Base-by-base conservation (phyloP, 23 red algal genomes). In the Gracilaria domingensis region DNA sequence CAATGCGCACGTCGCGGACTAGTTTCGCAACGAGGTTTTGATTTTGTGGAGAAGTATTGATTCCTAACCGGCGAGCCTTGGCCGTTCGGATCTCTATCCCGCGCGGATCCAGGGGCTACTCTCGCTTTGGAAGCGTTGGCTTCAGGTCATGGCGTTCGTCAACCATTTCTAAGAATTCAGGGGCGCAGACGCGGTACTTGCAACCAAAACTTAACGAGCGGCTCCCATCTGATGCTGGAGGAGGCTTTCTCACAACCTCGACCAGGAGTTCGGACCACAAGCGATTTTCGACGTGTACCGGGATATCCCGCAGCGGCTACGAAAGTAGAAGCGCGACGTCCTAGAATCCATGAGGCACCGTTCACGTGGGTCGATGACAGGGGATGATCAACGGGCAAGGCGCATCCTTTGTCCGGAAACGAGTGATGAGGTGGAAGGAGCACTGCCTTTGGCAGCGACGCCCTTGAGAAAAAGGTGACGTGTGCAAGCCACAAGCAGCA, bases 21-120 rank as follows among this genome's bases (percentile, higher is more conserved):
- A 94, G 77, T 56, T 81, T 78, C 25, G 92, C 92, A 12, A 94
- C 92, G 26, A 94, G 82, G 42, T 94, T 94, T 25, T 88, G 83
- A 62, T 94, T 94, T 1, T 83, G 82, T 32, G 82, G 82, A 12
- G 92, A 94, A 23, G 79, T 74, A 20, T 67, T 74, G 28, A 94
- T 84, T 30, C 83, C 92, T 8, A 92, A 56, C 12, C 89, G 89
- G 0, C 89, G 59, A 24, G 79, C 89, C 65, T 83, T 84, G 0
- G 89, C 89, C 24, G 79, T 92, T 26, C 76, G 26, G 35, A 92
- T 92, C 58, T 73, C 66, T 33, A 55, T 69, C 35, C 89, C 89
- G 30, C 80, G 79, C 26, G 35, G 40, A 50, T 92, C 89, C 26
- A 65, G 30, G 2, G 89, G 79, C 89, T 79, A 92, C 21, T 56